Base-by-base conservation (phyloP, 108 stramenopile genomes). In the Mayamaea pseudoterrestris region DNA sequence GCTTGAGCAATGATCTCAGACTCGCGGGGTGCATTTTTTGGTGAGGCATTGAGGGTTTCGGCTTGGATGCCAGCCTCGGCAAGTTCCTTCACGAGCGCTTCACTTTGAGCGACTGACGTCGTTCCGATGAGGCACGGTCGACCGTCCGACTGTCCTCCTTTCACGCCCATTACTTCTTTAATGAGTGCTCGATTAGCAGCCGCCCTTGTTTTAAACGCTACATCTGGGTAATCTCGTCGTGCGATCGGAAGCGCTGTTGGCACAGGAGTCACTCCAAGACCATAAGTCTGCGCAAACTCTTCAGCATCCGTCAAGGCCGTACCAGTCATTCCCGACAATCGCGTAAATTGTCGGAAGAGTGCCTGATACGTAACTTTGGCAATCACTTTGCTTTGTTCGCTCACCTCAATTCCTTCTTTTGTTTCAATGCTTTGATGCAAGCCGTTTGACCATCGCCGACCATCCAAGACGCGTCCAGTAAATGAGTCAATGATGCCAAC, bases 351-450 rank as follows among this genome's bases (percentile, higher is more conserved):
- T 27, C 86, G 77, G 46, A 95, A 95, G 1, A 95, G 78, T 7
- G 80, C 63, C 75, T 96, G 95, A 61, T 94, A 96, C 2, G 95
- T 96, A 0, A 96, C 90, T 55, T 90, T 93, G 37, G 95, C 95
- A 58, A 93, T 93, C 13, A 94, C 93, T 68, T 89, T 68, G 47
- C 82, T 84, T 57, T 87, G 74, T 50, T 90, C 69, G 53, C 76
- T 82, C 30, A 92, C 87, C 39, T 65, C 57, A 47, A 95, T 77
- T 1, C 91, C 93, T 62, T 97, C 96, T 60, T 85, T 93, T 17
- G 93, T 86, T 67, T 95, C 93, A 57, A 97, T 91, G 56, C 83
- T 86, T 69, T 97, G 93, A 58, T 97, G 96, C 13, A 97, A 69
- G 5, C 95, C 95, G 66, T 94, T 93, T 35, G 81, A 80, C 83